Base-by-base conservation (phyloP, 352 stramenopile genomes). In the Globisporangium emineosum region DNA sequence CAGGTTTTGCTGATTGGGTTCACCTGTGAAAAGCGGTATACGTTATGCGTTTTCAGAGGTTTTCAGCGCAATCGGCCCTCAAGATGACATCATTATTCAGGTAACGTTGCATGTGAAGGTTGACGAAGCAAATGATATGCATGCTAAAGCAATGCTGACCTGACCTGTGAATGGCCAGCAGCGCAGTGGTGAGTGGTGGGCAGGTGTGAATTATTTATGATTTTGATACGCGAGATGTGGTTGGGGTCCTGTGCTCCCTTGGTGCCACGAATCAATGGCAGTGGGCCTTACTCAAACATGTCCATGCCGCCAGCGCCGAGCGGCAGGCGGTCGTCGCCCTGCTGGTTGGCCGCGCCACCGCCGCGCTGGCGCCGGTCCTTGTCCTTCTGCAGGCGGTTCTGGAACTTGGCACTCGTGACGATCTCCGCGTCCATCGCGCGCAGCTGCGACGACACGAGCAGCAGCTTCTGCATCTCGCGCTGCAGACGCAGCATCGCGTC, bases 371-470 rank as follows among this genome's bases (percentile, higher is more conserved):
- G 83, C 12, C 83, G 81, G 32, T 93, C 85, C 61, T 91, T 90
- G 45, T 93, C 85, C 54, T 93, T 91, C 59, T 87, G 77, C 69
- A 83, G 42, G 50, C 79, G 81, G 58, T 69, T 78, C 67, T 92
- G 81, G 67, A 94, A 94, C 64, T 92, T 91, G 62, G 76, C 59
- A 61, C 83, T 91, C 63, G 83, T 91, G 4, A 94, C 81, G 19
- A 94, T 70, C 66, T 94, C 85, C n/a, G 81, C 75, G 65, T 94
- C 85, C 77, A 94, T 86, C 49, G 71, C 66, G n/a, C 82, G 81
- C 55, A 91, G 67, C 62, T 90, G 81, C n/a, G 75, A 68, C 17
- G 85, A 81, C 37, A 94, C 78, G 35, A 77, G 42, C 57, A 91
- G 69, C 25, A 94, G 70, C 68, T 83, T 89, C 50, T 90, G 76